A percentile compares a stretch with the other conserved stretches of the same genome.
Conservation (phyloP, 108 stramenopile species). For the Epithemia pelagica region DNA sequence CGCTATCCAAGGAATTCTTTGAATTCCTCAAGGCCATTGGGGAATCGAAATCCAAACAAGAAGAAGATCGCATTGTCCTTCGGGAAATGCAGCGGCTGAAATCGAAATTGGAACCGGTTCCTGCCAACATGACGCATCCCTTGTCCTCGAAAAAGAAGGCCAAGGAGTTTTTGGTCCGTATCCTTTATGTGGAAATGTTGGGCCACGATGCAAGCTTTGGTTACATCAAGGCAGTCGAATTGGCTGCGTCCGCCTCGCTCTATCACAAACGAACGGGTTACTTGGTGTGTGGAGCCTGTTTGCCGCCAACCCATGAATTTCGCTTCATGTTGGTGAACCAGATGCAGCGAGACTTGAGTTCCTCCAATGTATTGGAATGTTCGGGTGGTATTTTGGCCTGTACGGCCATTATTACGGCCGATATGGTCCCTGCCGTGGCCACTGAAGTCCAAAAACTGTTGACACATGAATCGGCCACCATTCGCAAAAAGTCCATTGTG, state of each 20-base stretch:
- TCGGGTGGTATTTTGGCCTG: constrained; percentile 87
- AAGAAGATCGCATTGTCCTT: constrained; percentile 97
- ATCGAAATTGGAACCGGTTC: constrained; percentile 66
- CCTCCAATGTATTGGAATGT: constrained; percentile 87
- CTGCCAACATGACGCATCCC: constrained; percentile 16
- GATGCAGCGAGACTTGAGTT: constrained; percentile 94
- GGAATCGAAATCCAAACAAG: constrained; percentile 99
- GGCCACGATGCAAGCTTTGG: constrained; percentile 98
- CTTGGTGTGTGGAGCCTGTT: constrained; percentile 83
- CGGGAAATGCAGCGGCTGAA: constrained; percentile 86
- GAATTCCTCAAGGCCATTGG: constrained; percentile 99
- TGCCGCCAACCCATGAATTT: constrained; percentile 94
- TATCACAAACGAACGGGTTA: constrained; percentile 95
- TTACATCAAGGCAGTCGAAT: constrained; percentile 93
- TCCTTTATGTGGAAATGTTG: constrained; percentile 99
- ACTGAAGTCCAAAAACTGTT: constrained; percentile 65
- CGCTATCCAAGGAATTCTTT: constrained; percentile 96
- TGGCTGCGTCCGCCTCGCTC: constrained; percentile 86
- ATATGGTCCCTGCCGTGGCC: constrained; percentile 89
- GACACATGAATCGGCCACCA: constrained; percentile 64
- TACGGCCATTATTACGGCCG: constrained; percentile 77
- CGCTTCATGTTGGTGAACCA: constrained; percentile 99
- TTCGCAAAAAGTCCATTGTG: constrained; percentile 93
- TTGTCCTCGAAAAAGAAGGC: constrained; percentile 74
- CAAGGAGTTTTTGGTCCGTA: constrained; percentile 95